These are phyloP conservation scores for Corchorus capsularis DNA, from an alignment of 345 rosid species.

Conservation along the genomic window DNA sequence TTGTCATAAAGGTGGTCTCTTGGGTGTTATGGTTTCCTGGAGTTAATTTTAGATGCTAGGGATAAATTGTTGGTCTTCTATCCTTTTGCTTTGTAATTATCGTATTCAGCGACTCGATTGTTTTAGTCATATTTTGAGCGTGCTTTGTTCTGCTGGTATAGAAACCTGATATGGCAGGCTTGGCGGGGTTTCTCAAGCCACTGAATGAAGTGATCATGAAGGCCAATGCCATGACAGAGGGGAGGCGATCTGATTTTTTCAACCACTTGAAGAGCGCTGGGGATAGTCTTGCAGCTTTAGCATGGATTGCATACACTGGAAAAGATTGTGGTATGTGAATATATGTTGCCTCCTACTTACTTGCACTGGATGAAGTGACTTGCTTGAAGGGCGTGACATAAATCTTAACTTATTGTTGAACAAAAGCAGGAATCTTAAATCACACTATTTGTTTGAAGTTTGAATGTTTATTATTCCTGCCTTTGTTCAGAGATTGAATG, in stretches of 20 bases:
- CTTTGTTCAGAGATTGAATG: constrained; percentile 2
- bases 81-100: background rate
- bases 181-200: constrained; percentile 83
- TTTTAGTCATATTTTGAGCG: constrained; percentile 1
- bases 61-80: background rate
- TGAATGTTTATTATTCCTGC: background rate
- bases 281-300: constrained; percentile 86
- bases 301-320: constrained; percentile 90
- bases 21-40: background rate
- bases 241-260: constrained; percentile 79
- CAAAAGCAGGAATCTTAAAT: background rate
- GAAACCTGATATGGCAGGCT: constrained; percentile 78
- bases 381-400: background rate
- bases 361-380: background rate
- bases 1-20: background rate
- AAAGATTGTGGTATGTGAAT: constrained; percentile 80
- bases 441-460: constrained; percentile 8
- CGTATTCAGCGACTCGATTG: background rate
- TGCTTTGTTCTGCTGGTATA: constrained; percentile 37
- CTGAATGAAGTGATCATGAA: constrained; percentile 75
- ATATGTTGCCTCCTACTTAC: constrained; percentile 4
- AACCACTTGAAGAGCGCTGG: constrained; percentile 84
- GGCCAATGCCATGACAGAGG: constrained; percentile 80
- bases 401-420: background rate
- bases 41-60: background rate